Evolutionary conservation across 2,329 filamentous ascomycete genomes (phyloP), one percentile per base, ranked within the genome.

Genomic region (Pleoardoris graminearum): DNA sequence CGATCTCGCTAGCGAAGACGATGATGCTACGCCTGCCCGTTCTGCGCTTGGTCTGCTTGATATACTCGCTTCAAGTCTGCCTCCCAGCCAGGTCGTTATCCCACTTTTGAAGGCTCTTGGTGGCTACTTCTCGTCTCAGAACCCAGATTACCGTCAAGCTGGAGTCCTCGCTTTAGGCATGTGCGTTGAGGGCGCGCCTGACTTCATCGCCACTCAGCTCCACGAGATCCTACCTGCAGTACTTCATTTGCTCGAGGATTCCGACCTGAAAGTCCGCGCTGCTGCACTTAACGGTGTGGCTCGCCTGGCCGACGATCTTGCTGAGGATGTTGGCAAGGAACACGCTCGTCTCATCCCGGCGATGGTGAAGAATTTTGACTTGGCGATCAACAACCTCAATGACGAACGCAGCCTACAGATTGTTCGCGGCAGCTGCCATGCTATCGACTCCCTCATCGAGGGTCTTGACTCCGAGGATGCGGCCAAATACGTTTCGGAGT

Each of bases 191-290:
- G 94, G 94, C 64, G 93, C 94, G 25, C 94, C 94, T 14, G 94
- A 99, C 74, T 99, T 97, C 76, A 91, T 97, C 68, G 91, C 90
- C 59, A 96, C 92, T 17, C 94, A 99, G 76, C 84, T 97, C 57
- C 82, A 88, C 67, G 84, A 88, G 60, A 88, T 97, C 61, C 85
- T 97, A 72, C 94, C 94, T 43, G 82, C 90, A 63, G 86, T 97
- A 53, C 81, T 97, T 52, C 86, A 85, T 67, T 82, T 97, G 7
- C 84, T 99, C 33, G 82, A 91, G 69, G 94, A 99, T 70, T 80
- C 84, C n/a, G 89, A 95, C 61, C 82, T 85, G 62, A 86, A 86
- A 64, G 94, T 99, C 53, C 86, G 94, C 55, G 89, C 91, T 72
- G 91, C 93, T 44, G 88, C 94, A 19, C 80, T 97, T 39, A 88